Evolutionary conservation across 225 moss, liverwort and hornwort genomes (phyloP).

Genomic region (Marchantia polymorpha): DNA sequence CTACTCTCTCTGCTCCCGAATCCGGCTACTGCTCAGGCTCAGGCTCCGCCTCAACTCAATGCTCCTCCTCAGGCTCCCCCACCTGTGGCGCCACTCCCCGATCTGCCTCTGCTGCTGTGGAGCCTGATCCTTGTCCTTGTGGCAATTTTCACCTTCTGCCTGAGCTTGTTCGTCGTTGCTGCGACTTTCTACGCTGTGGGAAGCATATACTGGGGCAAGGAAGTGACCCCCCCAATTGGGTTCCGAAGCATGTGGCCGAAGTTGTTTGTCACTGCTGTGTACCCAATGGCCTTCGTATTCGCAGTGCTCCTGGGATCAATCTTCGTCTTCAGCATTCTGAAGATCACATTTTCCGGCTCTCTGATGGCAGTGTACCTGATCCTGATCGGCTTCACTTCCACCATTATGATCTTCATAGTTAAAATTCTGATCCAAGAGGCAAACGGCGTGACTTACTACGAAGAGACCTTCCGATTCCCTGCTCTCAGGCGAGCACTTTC

Average conservation of each 20-base stretch:
- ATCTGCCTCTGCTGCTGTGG: too few species aligned
- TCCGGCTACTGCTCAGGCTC: not conserved
- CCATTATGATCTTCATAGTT: not conserved
- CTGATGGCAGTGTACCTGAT: not conserved
- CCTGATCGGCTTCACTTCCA: not conserved
- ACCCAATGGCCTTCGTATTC: not conserved
- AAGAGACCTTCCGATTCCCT: not conserved
- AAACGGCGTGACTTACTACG: not conserved
- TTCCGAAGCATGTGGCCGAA: not conserved
- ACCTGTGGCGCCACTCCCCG: too few species aligned
- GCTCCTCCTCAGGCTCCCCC: too few species aligned
- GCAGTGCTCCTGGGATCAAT: not conserved
- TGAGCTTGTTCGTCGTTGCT: not conserved
- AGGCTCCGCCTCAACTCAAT: not conserved
- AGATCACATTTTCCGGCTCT: not conserved
- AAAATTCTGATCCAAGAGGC: not conserved
- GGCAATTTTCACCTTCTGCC: not conserved
- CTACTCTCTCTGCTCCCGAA: not conserved
- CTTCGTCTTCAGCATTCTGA: not conserved
- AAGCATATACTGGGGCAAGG: not conserved
- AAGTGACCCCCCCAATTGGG: not conserved
- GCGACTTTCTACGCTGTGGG: not conserved
- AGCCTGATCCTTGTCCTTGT: too few species aligned
- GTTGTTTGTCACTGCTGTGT: not conserved
- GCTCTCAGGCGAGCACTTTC: not conserved